Evolutionary conservation across 805 yeast genomes (phyloP), one percentile per base, ranked within the genome.

Genomic region (Pichia phayaonensis): DNA sequence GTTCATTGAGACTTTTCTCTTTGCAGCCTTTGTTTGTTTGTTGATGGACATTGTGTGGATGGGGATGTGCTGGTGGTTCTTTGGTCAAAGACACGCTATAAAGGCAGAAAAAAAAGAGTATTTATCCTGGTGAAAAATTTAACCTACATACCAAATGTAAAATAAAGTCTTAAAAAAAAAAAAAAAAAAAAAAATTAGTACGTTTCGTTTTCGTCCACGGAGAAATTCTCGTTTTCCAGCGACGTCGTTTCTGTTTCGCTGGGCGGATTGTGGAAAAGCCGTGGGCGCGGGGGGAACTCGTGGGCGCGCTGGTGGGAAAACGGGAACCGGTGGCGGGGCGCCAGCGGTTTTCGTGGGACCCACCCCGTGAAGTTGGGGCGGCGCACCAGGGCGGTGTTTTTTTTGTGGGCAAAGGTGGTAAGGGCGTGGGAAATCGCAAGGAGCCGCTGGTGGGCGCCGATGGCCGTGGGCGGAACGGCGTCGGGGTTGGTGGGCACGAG

Each of bases 11-110:
- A 64, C 72, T 48, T 70, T 68, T 63, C 86, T 73, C 62, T 82
- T 83, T 22, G 81, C 80, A 1, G 81, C 74, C 59, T 79, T 72
- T 12, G 84, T 74, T 59, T 81, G 84, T 46, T 61, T 65, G 46
- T 61, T 65, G 6, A 66, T 61, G 12, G 63, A 64, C 68, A 64
- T 64, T 18, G 29, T 15, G 31, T 24, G 11, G 12, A 26, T 26
- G 12, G 8, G 29, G 26, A 6, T 26, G 29, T 26, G 8, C 11
- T 2, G 8, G 11, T 10, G 7, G 7, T 11, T 10, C 2, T 26
- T 7, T 26, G 13, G 29, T 26, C 12, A 5, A 26, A 26, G 12
- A 26, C 2, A 5, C 11, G 3, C 12, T 26, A 8, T 10, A 29
- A 3, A 29, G 7, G n/a, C 12, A 7, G 13, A 29, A 29, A 29